Evolutionary conservation across 2,329 filamentous ascomycete species (phyloP).

Genomic region (Colletotrichum agaves): DNA sequence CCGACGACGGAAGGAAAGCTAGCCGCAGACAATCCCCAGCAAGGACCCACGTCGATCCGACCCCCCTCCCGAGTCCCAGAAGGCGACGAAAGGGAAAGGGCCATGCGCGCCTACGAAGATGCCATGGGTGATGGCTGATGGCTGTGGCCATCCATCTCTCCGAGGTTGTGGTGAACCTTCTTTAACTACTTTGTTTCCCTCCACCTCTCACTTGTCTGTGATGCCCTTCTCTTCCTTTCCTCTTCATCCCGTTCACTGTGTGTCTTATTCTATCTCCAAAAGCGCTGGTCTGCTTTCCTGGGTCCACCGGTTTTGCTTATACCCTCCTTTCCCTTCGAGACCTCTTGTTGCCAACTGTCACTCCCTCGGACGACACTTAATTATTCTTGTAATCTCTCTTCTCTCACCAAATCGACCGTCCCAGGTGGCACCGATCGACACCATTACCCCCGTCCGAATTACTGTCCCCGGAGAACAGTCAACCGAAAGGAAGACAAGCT

Average conservation of each 20-base stretch:
- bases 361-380: conserved; percentile 40
- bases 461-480: conserved; percentile 38
- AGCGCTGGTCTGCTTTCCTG: conserved; percentile 63
- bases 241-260: conserved; percentile 40
- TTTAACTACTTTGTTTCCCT: conserved; percentile 39
- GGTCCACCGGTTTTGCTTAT: conserved; percentile 47
- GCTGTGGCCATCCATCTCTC: conserved; percentile 2
- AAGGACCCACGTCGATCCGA: conserved; percentile 36
- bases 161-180: conserved; percentile 23
- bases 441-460: conserved; percentile 13
- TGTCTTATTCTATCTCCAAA: conserved; percentile 49
- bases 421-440: conserved; percentile 38
- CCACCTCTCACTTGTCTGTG: conserved; percentile 39
- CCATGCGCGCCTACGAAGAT: conserved; percentile 24
- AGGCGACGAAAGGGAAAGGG: conserved; percentile 21
- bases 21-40: conserved; percentile 38
- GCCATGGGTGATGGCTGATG: conserved; percentile 7
- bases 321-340: conserved; percentile 45
- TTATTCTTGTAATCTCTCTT: conserved; percentile 46
- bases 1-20: conserved; percentile 39
- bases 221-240: conserved; percentile 38
- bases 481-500: conserved; percentile 35
- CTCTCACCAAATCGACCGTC: conserved; percentile 38
- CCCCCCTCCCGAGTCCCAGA: conserved; percentile 27
- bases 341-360: conserved; percentile 36